Conservation (phyloP, 2,329 filamentous ascomycete species). For the Cladosporium sp. region DNA sequence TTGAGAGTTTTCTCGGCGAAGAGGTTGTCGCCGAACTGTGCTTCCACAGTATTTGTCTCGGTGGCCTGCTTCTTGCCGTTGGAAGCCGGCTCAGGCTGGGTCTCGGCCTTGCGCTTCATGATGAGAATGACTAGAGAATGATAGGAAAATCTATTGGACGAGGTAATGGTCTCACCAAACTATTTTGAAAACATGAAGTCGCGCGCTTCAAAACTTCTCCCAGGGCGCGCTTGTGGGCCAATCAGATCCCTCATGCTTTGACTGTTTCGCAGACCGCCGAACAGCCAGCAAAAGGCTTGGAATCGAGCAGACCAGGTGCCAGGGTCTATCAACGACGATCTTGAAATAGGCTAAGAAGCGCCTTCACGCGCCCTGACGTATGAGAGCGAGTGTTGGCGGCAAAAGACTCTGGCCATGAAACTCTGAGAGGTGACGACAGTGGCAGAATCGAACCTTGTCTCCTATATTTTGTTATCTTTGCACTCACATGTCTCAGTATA, state of each 20-base stretch:
- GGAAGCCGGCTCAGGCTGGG: constrained; percentile 18
- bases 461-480: background rate
- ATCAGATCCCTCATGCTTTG: background rate
- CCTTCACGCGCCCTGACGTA: too few species aligned
- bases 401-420: background rate
- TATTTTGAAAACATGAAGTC: constrained; percentile 8
- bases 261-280: too few species aligned
- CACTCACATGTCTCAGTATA: too few species aligned
- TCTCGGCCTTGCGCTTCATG: constrained; percentile 44
- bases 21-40: constrained; percentile 62
- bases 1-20: constrained; percentile 58
- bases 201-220: constrained; percentile 11
- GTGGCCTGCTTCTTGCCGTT: constrained; percentile 39
- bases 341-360: too few species aligned
- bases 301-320: too few species aligned
- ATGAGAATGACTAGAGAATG: background rate
- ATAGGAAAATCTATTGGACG: constrained; percentile 4
- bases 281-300: too few species aligned
- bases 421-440: too few species aligned
- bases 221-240: background rate
- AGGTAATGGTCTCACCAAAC: background rate
- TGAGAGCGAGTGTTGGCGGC: background rate
- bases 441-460: constrained; percentile 5
- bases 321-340: too few species aligned
- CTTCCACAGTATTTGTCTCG: constrained; percentile 39